Conservation (phyloP, 768 basidiomycete genomes). For the Xerocomellus chrysenteron region DNA sequence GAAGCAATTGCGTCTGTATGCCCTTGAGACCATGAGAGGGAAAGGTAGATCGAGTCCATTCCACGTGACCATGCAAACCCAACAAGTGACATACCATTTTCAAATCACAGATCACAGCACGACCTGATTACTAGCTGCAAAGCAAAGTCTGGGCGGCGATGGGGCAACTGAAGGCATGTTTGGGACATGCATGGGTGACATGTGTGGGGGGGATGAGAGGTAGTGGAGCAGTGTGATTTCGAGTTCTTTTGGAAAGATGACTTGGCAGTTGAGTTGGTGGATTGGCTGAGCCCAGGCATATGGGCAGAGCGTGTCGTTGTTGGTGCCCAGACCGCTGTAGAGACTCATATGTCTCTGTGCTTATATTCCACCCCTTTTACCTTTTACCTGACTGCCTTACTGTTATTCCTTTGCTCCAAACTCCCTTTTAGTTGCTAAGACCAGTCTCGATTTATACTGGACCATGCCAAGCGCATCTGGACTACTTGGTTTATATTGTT, state of each 20-base stretch:
- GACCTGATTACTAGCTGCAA: constrained; percentile 44
- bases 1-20: constrained; percentile 64
- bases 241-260: constrained; percentile 76
- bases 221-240: constrained; percentile 33
- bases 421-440: too few species aligned
- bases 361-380: too few species aligned
- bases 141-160: neutral
- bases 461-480: too few species aligned
- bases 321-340: constrained; percentile 32
- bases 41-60: neutral
- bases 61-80: neutral
- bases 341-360: too few species aligned
- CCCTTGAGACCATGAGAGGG: constrained; percentile 33
- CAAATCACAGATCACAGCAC: constrained; percentile 29
- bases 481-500: too few species aligned
- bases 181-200: too few species aligned
- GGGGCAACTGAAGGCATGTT: too few species aligned
- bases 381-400: too few species aligned
- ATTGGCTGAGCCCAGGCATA: constrained; percentile 74
- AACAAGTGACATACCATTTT: constrained; percentile 38
- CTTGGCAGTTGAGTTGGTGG: constrained; percentile 76
- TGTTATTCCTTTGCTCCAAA: too few species aligned
- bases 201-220: constrained; percentile 15
- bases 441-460: too few species aligned
- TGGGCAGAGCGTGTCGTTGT: constrained; percentile 68